These are phyloP conservation scores for Myxozyma neotropica DNA, from an alignment of 805 yeast genomes.

Conservation along the genomic window DNA sequence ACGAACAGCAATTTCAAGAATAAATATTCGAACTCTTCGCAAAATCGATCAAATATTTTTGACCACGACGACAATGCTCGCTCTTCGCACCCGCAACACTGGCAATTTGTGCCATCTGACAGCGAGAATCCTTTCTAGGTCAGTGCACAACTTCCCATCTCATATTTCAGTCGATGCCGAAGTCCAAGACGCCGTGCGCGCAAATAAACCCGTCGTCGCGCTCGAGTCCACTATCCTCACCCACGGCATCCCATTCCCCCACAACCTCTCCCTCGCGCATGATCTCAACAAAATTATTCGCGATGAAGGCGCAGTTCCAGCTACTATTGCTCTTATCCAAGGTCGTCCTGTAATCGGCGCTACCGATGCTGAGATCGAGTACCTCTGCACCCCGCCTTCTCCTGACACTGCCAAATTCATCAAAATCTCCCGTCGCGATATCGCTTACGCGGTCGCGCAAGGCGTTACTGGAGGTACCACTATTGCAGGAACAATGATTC, in stretches of 20 bases:
- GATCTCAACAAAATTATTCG: conserved; percentile 66
- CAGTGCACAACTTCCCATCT: conserved; percentile 11
- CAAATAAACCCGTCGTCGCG: conserved; percentile 71
- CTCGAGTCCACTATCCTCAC: conserved; percentile 86
- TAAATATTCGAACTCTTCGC: no score
- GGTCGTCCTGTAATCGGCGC: conserved; percentile 78
- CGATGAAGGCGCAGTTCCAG: conserved; percentile 71
- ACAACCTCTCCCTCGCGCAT: conserved; percentile 70
- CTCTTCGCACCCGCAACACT: no score
- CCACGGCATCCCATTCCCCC: conserved; percentile 85
- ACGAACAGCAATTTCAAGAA: background rate
- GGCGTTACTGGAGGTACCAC: conserved; percentile 84
- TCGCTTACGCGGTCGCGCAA: conserved; percentile 48
- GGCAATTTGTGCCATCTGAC: no score
- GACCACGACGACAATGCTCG: no score
- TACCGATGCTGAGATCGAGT: conserved; percentile 49
- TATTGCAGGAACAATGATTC: conserved; percentile 83
- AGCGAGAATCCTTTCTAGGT: no score
- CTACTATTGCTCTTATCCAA: conserved; percentile 75
- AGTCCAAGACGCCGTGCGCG: conserved; percentile 60
- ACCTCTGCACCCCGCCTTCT: conserved; percentile 24
- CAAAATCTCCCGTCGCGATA: conserved; percentile 78
- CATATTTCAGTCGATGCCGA: conserved; percentile 45
- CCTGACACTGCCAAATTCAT: conserved; percentile 39
- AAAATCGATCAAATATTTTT: no score